Conservation (phyloP, 1,284 basidiomycete genomes). For the Ceratobasidium papillatum region DNA sequence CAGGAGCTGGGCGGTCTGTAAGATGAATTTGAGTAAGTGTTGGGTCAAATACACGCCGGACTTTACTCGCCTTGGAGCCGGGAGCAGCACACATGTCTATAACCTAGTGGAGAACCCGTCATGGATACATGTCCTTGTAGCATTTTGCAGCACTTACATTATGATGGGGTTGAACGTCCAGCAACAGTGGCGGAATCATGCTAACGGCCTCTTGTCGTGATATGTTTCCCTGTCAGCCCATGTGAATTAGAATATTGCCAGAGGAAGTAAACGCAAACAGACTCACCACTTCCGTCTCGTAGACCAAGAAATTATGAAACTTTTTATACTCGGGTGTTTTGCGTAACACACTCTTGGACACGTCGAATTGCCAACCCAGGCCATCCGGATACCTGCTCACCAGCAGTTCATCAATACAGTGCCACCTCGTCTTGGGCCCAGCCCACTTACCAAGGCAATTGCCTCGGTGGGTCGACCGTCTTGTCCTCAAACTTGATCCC, state of each 20-base stretch:
- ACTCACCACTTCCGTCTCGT: constrained; percentile 94
- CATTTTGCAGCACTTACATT: constrained; percentile 58
- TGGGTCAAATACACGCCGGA: not conserved
- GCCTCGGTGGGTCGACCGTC: constrained; percentile 77
- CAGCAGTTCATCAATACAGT: not conserved
- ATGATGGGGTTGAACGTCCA: constrained; percentile 94
- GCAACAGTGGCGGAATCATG: constrained; percentile 96
- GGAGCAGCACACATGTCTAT: constrained; percentile 99
- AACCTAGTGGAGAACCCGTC: constrained; percentile 61
- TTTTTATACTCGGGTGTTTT: constrained; percentile 94
- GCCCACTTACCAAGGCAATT: constrained; percentile 77
- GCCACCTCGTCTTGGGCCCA: too few relatives aligned
- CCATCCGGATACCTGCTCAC: constrained; percentile 85
- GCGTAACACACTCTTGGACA: constrained; percentile 88
- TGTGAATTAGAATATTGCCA: not conserved
- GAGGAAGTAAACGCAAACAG: not conserved
- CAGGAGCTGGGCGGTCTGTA: constrained; percentile 85
- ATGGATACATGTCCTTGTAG: not conserved
- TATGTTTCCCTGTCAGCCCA: constrained; percentile 79
- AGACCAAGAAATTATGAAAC: constrained; percentile 96
- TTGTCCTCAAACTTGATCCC: constrained; percentile 83
- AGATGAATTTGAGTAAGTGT: not conserved
- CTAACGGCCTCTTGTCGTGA: constrained; percentile 98
- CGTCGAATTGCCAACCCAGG: constrained; percentile 95
- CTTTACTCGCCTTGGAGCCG: constrained; percentile 80